A percentile compares a stretch with the other conserved stretches of the same genome.
Evolutionary conservation across 495 filamentous ascomycete genomes (phyloP).

Genomic region (Penicillium maclennaniae): DNA sequence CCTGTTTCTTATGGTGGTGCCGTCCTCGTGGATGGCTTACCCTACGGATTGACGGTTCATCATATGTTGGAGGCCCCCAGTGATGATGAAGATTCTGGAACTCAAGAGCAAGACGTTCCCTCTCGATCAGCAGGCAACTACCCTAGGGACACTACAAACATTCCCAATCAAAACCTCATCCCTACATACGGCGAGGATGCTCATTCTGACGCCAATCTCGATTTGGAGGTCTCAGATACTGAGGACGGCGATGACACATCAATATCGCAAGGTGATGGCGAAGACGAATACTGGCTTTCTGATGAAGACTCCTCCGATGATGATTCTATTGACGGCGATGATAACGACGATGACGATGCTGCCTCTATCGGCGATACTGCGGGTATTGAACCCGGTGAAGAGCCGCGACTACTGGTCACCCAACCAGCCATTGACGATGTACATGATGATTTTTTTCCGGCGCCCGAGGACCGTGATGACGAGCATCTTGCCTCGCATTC

Average conservation of each 20-base stretch:
- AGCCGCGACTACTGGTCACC: slow-evolving; percentile 68
- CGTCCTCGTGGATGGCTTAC: slow-evolving; percentile 74
- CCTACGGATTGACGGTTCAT: slow-evolving; percentile 91
- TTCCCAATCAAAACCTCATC: slow-evolving; percentile 24
- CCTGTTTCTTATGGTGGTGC: slow-evolving; percentile 88
- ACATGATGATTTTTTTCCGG: slow-evolving; percentile 69
- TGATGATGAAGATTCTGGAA: slow-evolving; percentile 46
- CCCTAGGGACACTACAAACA: slow-evolving; percentile 15
- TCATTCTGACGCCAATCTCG: slow-evolving; percentile 31
- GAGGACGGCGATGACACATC: slow-evolving; percentile 41
- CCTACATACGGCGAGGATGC: slow-evolving; percentile 33
- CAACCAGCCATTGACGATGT: slow-evolving; percentile 88
- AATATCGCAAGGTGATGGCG: slow-evolving; percentile 26
- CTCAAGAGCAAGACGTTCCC: slow-evolving; percentile 29
- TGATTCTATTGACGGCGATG: slow-evolving; percentile 35
- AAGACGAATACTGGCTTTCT: slow-evolving; percentile 41
- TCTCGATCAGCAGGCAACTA: slow-evolving; percentile 36
- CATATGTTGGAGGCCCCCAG: slow-evolving; percentile 88
- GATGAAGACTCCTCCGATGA: slow-evolving; percentile 48
- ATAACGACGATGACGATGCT: slow-evolving; percentile 55
- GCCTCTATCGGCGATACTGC: slow-evolving; percentile 76
- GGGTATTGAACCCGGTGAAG: slow-evolving; percentile 72
- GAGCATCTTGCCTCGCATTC: slow-evolving; percentile 72
- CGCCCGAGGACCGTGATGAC: slow-evolving; percentile 59
- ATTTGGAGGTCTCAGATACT: slow-evolving; percentile 48